Evolutionary conservation across 2,329 filamentous ascomycete species (phyloP).

Genomic region (Fusarium xylarioides): DNA sequence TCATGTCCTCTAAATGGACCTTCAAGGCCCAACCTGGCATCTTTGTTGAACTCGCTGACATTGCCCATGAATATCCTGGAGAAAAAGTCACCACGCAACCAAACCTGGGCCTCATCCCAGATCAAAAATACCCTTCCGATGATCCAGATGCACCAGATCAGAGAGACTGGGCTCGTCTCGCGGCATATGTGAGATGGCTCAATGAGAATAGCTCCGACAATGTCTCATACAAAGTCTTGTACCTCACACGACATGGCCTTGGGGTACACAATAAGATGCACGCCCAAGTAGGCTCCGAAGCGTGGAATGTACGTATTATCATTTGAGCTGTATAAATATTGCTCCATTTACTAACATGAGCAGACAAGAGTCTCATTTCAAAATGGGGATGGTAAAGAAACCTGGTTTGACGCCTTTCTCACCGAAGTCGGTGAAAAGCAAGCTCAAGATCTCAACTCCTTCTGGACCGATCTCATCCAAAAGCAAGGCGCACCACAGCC

Average conservation of each 20-base stretch:
- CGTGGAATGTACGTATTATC: constrained; percentile 58
- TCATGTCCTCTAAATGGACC: constrained; percentile 36
- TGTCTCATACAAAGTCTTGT: constrained; percentile 63
- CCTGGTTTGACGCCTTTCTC: constrained; percentile 58
- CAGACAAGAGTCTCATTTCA: constrained; percentile 50
- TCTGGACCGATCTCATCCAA: constrained; percentile 59
- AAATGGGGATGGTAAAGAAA: constrained; percentile 50
- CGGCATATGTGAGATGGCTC: constrained; percentile 56
- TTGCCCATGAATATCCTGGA: constrained; percentile 39
- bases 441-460: constrained; percentile 59
- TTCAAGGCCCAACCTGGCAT: constrained; percentile 41
- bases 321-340: accelerated
- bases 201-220: constrained; percentile 53
- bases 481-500: constrained; percentile 62
- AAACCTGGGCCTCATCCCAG: constrained; percentile 64
- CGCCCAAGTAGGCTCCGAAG: constrained; percentile 63
- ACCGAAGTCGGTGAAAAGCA: constrained; percentile 63
- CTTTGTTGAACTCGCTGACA: constrained; percentile 56
- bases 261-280: constrained; percentile 61
- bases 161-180: constrained; percentile 64
- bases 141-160: constrained; percentile 34
- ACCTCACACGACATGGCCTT: constrained; percentile 65
- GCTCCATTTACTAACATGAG: not conserved
- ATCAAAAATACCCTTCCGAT: constrained; percentile 56
- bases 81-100: constrained; percentile 52